Evolutionary conservation across 371 early-diverging fungal species (phyloP).

Genomic region (Mortierella sp.): DNA sequence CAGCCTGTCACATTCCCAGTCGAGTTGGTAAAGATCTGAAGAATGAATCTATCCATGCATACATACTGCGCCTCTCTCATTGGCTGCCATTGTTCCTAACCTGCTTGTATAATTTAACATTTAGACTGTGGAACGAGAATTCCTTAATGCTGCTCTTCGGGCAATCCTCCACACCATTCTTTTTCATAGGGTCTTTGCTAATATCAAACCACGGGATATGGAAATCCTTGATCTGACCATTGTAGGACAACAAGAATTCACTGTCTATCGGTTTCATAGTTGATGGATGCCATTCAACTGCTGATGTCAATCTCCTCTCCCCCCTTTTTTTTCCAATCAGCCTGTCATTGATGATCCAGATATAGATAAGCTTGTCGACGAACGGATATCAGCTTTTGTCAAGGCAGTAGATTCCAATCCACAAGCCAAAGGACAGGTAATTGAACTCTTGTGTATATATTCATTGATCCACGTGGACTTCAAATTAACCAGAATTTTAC

Average conservation of each 20-base stretch:
- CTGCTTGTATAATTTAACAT: background rate
- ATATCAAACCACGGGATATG: constrained; percentile 81
- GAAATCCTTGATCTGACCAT: constrained; percentile 78
- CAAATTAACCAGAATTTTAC: background rate
- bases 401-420: constrained; percentile 58
- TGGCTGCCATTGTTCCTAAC: background rate
- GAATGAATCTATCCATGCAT: background rate
- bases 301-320: background rate
- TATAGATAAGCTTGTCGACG: constrained; percentile 65
- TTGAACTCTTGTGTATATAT: background rate
- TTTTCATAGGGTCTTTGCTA: constrained; percentile 85
- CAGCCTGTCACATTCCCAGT: constrained; percentile 60
- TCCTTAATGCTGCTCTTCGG: constrained; percentile 71
- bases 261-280: background rate
- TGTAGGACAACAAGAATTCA: constrained; percentile 55
- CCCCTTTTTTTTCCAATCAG: constrained; percentile 32
- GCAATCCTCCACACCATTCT: constrained; percentile 89
- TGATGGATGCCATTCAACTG: background rate
- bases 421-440: constrained; percentile 61
- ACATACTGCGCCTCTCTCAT: background rate
- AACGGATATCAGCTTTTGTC: constrained; percentile 65
- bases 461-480: background rate
- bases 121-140: constrained; percentile 68
- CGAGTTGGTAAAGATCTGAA: constrained; percentile 58
- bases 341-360: constrained; percentile 65